These are phyloP conservation scores for Wickerhamiella parazyma DNA, from an alignment of 805 yeast species.

Conservation along the genomic window DNA sequence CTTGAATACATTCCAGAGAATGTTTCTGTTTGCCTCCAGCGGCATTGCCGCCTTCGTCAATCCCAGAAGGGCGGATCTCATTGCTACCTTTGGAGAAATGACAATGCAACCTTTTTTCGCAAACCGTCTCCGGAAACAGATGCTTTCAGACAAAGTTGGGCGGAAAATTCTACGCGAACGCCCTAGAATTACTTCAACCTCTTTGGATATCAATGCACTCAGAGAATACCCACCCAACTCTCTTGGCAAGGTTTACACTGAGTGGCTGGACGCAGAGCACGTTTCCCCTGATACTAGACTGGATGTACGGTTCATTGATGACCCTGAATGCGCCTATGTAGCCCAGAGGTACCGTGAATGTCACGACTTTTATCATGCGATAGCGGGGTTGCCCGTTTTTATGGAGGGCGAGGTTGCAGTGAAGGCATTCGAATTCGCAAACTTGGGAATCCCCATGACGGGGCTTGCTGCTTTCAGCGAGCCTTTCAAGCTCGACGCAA, in stretches of 20 bases:
- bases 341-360: conserved; percentile 91
- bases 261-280: conserved; percentile 75
- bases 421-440: conserved; percentile 82
- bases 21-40: conserved; percentile 52
- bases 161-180: conserved; percentile 62
- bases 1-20: conserved; percentile 46
- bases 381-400: conserved; percentile 77
- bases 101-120: conserved; percentile 66
- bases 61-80: conserved; percentile 30
- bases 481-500: conserved; percentile 55
- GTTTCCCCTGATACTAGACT: conserved; percentile 90
- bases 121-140: conserved; percentile 45
- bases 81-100: conserved; percentile 57
- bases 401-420: conserved; percentile 95
- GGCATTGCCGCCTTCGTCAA: conserved; percentile 54
- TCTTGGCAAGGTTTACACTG: conserved; percentile 64
- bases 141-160: conserved; percentile 67
- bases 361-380: conserved; percentile 91
- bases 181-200: conserved; percentile 68
- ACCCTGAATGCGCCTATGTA: conserved; percentile 83
- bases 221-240: conserved; percentile 50
- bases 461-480: conserved; percentile 86
- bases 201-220: conserved; percentile 50
- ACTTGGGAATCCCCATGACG: conserved; percentile 89
- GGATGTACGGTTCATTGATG: conserved; percentile 74